Percentiles rank a stretch among this genome's conserved stretches.
phyloP scores from a whole-genome alignment of 352 stramenopile species.

The Pythium angustatum region DNA sequence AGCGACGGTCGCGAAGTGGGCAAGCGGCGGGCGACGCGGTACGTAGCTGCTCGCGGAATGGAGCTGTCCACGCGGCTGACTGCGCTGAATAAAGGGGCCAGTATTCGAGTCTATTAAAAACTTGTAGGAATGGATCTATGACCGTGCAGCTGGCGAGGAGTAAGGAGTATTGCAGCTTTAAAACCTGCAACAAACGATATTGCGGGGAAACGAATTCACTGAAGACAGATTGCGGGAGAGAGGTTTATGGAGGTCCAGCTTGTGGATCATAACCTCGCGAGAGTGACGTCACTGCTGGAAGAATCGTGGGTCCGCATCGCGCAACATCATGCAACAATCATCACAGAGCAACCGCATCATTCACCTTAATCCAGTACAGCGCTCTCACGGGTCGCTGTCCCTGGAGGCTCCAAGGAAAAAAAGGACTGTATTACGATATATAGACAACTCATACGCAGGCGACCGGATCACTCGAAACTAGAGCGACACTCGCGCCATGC shows the following conservation, averaged over 20 bases:
- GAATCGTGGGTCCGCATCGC: no score
- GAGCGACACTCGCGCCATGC: no score
- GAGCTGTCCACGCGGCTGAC: slow-evolving; percentile 16
- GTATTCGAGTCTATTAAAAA: slow-evolving; percentile 7
- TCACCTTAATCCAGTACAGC: no score
- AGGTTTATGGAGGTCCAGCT: slow-evolving; percentile 1
- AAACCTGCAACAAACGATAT: not conserved
- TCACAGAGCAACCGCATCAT: no score
- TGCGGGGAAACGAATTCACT: not conserved
- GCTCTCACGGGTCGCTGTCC: no score
- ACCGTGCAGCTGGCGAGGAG: not conserved
- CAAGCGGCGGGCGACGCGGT: not conserved
- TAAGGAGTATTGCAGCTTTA: not conserved
- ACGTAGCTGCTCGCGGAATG: not conserved
- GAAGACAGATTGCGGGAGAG: slow-evolving; percentile 5
- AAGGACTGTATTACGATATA: no score
- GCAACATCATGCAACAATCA: no score
- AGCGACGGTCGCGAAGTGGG: slow-evolving; percentile 8
- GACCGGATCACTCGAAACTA: no score
- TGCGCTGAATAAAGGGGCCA: not conserved
- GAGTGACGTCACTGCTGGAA: slow-evolving; percentile 11
- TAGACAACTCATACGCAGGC: no score
- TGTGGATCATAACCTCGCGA: not conserved
- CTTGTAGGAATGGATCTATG: not conserved
- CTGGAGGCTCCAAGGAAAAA: no score